Base-by-base conservation (phyloP, 768 basidiomycete genomes). In the Daedaleopsis nitida region DNA sequence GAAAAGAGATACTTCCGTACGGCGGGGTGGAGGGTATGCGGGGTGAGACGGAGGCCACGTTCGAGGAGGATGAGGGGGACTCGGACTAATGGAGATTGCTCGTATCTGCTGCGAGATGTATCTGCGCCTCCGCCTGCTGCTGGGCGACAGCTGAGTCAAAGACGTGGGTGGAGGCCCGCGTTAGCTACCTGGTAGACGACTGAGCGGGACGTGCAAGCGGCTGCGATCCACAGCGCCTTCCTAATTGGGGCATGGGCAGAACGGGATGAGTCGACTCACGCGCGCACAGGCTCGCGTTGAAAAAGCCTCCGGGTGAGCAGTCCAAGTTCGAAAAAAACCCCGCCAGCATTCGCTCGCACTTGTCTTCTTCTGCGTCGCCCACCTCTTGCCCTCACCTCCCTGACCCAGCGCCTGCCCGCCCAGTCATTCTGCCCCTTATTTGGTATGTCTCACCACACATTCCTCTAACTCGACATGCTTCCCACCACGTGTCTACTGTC, bases 1-100 rank as follows among this genome's bases (percentile, higher is more conserved):
- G 84, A 44, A 83, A 79, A 52, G 86, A 84, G 49, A 83, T 78
- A 67, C 72, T 86, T 7, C 90, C 91, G 2, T 93, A 91, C 74
- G 79, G 78, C 27, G 79, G 83, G 49, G 76, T 93, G 23, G 79
- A 81, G 63, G 79, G 78, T 10, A 84, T 92, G 64, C 77, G 91
- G 60, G 77, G 78, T 68, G 91, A 91, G 65, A 73, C 58, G 12
- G 73, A 59, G 7, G 68, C 55, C 3, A 69, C 65, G 34, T 71
- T 66, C 3, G 71, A 50, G 3, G 69, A 69, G 65, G 71, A 73
- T 19, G 73, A 77, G 10, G 50, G 27, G 27, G 7, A 60, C 2
- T 66, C 65, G 4, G 65, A 66, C 21, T 66, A 42, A 49, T 21
- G 23, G 23, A 23, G 19, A 24, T 13, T 49, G 13, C 12, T 14